Percentiles rank a stretch among this genome's conserved stretches.
These are phyloP conservation scores for Conticribra weissflogii DNA, from an alignment of 108 stramenopile species.

Conservation along the genomic window DNA sequence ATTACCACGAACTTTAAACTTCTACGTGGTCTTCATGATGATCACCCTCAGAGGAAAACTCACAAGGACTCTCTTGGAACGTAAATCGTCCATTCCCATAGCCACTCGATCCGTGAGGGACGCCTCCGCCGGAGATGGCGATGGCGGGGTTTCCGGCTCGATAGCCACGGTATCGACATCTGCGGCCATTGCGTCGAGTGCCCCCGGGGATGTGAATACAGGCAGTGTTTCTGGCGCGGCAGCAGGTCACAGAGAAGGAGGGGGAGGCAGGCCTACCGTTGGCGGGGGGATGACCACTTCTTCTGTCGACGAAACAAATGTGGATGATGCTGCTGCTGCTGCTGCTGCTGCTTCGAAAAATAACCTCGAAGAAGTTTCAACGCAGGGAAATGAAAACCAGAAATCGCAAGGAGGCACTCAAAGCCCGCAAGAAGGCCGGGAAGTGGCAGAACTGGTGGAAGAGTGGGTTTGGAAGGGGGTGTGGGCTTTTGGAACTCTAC, in stretches of 20 bases:
- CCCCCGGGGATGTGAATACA: too few relatives aligned
- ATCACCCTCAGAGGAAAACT: conserved; percentile 52
- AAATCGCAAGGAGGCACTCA: not conserved
- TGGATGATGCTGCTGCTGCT: not conserved
- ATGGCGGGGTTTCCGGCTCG: too few relatives aligned
- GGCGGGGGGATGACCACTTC: not conserved
- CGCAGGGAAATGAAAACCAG: not conserved
- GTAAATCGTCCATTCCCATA: conserved; percentile 2
- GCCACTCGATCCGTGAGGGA: conserved; percentile 3
- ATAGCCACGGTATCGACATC: too few relatives aligned
- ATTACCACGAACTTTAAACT: not conserved
- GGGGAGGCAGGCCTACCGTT: too few relatives aligned
- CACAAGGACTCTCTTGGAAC: conserved; percentile 25
- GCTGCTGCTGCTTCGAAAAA: not conserved
- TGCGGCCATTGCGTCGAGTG: too few relatives aligned
- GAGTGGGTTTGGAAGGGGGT: conserved; percentile 71
- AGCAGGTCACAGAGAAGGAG: too few relatives aligned
- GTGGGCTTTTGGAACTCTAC: conserved; percentile 68
- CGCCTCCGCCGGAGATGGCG: too few relatives aligned
- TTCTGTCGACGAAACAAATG: not conserved
- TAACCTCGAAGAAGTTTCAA: not conserved
- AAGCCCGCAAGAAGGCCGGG: not conserved
- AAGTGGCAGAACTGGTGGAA: not conserved
- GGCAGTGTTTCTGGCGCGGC: too few relatives aligned
- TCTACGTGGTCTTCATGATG: conserved; percentile 25